Base-by-base conservation (phyloP, 192 early-diverging fungal species). In the Phycomyces blakesleeanus region DNA sequence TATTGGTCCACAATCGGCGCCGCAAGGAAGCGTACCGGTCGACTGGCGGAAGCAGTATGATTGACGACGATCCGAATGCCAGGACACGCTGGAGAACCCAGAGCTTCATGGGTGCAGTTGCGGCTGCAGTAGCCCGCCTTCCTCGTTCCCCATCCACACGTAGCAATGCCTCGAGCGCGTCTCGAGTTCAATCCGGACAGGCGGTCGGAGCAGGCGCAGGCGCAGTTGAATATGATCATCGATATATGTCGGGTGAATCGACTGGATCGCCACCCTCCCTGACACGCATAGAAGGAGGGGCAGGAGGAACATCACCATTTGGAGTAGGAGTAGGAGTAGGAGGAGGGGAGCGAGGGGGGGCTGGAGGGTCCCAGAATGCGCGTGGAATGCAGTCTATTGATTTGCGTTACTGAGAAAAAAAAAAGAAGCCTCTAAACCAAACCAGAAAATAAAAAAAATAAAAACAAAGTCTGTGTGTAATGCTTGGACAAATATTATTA, bases 11-110 rank as follows among this genome's bases (percentile, higher is more conserved):
- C 20, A 55, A 56, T n/a, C 61, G n/a, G n/a, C n/a, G 50, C 21
- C 61, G 57, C 34, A 60, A 61, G 39, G 56, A 62, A 29, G 40
- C 14, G 5, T 49, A 37, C 34, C 21, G 38, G 24, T 34, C 27
- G n/a, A n/a, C n/a, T n/a, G n/a, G n/a, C 14, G 21, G 22, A 21
- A 4, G 8, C 0, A 53, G 55, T 29, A 22, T 12, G 1, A 47
- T 47, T 7, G 21, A 34, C 24, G 55, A 57, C 5, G 22, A 59
- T 5, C 51, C 59, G 0, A 50, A 34, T 5, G 59, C 65, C 18
- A 64, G 57, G 29, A 74, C 72, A n/a, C 67, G 52, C 39, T 74
- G 72, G 67, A 58, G 67, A 59, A 49, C 67, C 38, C 67, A 69
- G 42, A 69, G 67, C 38, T 69, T 74, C n/a, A 47, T 74, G 52